Conservation (phyloP, 257 asterid genomes). For the Solanum tarapatanum region DNA sequence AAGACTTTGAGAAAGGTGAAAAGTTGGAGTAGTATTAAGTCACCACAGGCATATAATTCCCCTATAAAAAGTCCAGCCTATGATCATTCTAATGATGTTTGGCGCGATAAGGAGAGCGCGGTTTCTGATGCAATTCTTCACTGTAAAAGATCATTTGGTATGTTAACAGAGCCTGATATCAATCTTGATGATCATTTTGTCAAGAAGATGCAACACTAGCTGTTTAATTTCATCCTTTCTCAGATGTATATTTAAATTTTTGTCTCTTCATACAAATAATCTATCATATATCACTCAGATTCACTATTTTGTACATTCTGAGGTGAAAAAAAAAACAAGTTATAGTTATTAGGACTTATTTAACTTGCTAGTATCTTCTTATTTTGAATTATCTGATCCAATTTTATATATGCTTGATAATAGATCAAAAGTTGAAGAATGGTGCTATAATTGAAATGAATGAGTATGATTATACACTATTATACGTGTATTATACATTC, state of each 20-base stretch:
- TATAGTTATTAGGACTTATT: background rate
- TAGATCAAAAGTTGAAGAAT: background rate
- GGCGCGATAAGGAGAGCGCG: constrained; percentile 40
- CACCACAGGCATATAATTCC: constrained; percentile 19
- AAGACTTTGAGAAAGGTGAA: constrained; percentile 8
- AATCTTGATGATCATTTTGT: background rate
- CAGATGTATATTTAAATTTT: background rate
- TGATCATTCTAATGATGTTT: constrained; percentile 2
- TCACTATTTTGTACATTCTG: background rate
- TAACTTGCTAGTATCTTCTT: background rate
- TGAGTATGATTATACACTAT: background rate
- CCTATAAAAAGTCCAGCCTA: constrained; percentile 17
- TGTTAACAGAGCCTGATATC: background rate
- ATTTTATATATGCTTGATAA: background rate
- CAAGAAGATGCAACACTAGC: background rate
- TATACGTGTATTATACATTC: background rate
- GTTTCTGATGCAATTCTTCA: constrained; percentile 54
- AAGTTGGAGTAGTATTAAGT: constrained; percentile 20
- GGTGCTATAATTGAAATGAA: background rate
- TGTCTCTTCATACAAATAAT: background rate
- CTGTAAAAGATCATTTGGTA: constrained; percentile 56
- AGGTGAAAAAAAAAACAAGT: background rate
- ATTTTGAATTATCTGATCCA: background rate
- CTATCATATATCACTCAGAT: background rate
- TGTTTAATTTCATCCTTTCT: background rate